These are phyloP conservation scores for Phytopythium vexans DNA, from an alignment of 352 stramenopile genomes.

Conservation along the genomic window DNA sequence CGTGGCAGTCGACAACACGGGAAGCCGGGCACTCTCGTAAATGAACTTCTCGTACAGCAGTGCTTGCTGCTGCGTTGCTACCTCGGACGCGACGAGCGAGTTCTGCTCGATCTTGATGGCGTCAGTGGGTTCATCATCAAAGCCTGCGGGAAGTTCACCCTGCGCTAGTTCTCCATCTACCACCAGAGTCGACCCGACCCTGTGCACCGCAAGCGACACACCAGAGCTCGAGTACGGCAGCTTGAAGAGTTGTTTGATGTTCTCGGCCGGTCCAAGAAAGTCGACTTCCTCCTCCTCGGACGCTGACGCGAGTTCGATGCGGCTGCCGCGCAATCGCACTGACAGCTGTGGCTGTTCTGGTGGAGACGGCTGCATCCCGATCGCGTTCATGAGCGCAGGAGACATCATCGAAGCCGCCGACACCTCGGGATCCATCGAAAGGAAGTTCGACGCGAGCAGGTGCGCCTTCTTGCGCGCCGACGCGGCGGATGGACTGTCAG, in stretches of 20 bases:
- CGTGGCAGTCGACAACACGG: neutral
- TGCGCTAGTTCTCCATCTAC: conserved; percentile 80
- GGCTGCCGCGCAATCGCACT: conserved; percentile 54
- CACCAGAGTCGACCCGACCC: conserved; percentile 72
- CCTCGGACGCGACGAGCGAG: conserved; percentile 11
- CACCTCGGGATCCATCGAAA: conserved; percentile 19
- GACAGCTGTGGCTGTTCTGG: conserved; percentile 65
- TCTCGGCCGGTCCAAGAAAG: conserved; percentile 78
- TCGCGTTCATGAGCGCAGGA: conserved; percentile 68
- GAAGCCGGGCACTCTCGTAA: conserved; percentile 62
- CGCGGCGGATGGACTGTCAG: conserved; percentile 10
- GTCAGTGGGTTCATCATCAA: conserved; percentile 56
- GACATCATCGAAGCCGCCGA: conserved; percentile 33
- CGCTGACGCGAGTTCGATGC: conserved; percentile 67
- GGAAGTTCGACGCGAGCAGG: conserved; percentile 32
- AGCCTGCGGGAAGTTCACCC: conserved; percentile 59
- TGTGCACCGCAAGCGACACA: conserved; percentile 82
- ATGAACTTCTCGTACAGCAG: conserved; percentile 87
- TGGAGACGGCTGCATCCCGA: conserved; percentile 44
- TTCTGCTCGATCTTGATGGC: conserved; percentile 57
- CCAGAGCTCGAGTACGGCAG: conserved; percentile 73
- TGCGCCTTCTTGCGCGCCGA: conserved; percentile 17
- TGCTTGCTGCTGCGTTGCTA: conserved; percentile 30
- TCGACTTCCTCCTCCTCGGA: conserved; percentile 70
- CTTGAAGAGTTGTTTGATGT: conserved; percentile 88